Percentiles rank a stretch among this genome's conserved stretches.
These are phyloP conservation scores for Saccharomyces uvarum DNA, from an alignment of 1,139 yeast genomes.

Conservation along the genomic window DNA sequence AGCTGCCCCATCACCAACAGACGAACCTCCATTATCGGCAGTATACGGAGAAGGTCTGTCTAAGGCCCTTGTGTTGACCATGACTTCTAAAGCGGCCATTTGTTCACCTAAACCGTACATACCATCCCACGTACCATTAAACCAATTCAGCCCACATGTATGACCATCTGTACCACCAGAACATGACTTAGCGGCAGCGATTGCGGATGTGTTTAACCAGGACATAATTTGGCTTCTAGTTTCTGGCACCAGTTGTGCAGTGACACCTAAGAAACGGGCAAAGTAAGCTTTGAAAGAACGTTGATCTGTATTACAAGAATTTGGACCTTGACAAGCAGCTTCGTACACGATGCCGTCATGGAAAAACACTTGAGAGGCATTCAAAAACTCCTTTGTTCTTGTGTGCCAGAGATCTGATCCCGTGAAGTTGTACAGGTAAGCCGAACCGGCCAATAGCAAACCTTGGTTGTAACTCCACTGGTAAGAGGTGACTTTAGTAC, in stretches of 20 bases:
- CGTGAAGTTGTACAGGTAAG: conserved; percentile 72
- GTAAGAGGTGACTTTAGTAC: conserved; percentile 48
- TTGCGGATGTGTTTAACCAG: conserved; percentile 55
- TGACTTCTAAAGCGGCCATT: conserved; percentile 75
- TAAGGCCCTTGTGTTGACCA: conserved; percentile 54
- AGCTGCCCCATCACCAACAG: conserved; percentile 52
- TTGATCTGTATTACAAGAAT: conserved; percentile 77
- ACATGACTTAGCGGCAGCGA: conserved; percentile 76
- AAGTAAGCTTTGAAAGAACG: conserved; percentile 81
- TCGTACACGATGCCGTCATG: conserved; percentile 59
- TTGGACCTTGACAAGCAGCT: conserved; percentile 64
- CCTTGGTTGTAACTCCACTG: conserved; percentile 93
- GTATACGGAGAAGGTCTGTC: conserved; percentile 54
- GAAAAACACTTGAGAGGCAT: conserved; percentile 55
- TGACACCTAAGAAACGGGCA: conserved; percentile 65
- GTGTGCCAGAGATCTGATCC: conserved; percentile 59
- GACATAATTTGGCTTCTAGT: conserved; percentile 46
- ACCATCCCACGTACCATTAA: conserved; percentile 64
- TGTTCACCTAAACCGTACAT: conserved; percentile 89
- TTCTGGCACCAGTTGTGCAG: conserved; percentile 65
- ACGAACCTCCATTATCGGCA: conserved; percentile 51
- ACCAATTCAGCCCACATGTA: conserved; percentile 87
- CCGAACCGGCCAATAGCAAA: conserved; percentile 69
- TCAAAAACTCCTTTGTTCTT: conserved; percentile 47
- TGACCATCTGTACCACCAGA: conserved; percentile 82